A percentile compares a stretch with the other conserved stretches of the same genome.
These are phyloP conservation scores for Sideroxylon spinosum DNA, from an alignment of 179 eudicot species.

Conservation along the genomic window DNA sequence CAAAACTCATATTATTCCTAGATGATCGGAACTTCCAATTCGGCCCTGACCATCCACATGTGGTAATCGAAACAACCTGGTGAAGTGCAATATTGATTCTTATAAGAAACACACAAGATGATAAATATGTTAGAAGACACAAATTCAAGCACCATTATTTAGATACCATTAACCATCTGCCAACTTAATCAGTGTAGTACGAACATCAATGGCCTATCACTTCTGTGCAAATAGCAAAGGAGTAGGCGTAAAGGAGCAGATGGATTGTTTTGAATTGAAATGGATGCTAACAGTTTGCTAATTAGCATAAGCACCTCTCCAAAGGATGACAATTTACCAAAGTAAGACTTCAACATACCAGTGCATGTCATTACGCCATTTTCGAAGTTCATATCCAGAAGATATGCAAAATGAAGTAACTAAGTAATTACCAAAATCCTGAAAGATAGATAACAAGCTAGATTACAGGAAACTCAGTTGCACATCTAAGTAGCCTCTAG, in stretches of 20 bases:
- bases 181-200: background rate
- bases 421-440: background rate
- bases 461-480: background rate
- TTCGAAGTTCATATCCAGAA: background rate
- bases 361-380: background rate
- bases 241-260: background rate
- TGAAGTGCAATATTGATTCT: no score
- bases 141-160: background rate
- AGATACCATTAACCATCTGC: slow-evolving; percentile 1
- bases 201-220: background rate
- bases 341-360: slow-evolving; percentile 9
- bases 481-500: background rate
- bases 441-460: background rate
- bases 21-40: no score
- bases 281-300: background rate
- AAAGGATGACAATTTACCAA: background rate
- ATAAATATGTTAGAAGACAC: background rate
- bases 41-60: no score
- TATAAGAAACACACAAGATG: background rate
- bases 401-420: background rate
- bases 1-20: no score
- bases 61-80: no score
- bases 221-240: background rate
- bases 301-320: background rate
- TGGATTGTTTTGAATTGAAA: background rate